These are phyloP conservation scores for barley (Hordeum vulgare) DNA, from an alignment of 176 grass and related monocot species.

Conservation along the genomic window MorexV3_pseudomolecules_assembly NC_058524.1:88355356-88355855, in stretches of 20 bases:
- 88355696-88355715: not conserved
- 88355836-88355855: not conserved
- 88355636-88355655: not conserved
- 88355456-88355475: not conserved
- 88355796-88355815: not conserved
- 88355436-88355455: not conserved
- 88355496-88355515: conserved; percentile 26
- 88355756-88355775: not conserved
- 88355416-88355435: conserved; percentile 10
- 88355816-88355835: not conserved
- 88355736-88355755: not conserved
- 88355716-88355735: not conserved
- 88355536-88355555: conserved; percentile 70
- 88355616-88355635: conserved; percentile 16
- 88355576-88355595: conserved; percentile 96
- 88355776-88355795: not conserved
- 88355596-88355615: conserved; percentile 37
- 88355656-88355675: not conserved
- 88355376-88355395: conserved; percentile 46
- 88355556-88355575: conserved; percentile 81
- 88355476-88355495: not conserved
- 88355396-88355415: conserved; percentile 40
- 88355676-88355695: not conserved
- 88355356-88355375: conserved; percentile 57
- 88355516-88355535: conserved; percentile 71